Evolutionary conservation across 2,329 filamentous ascomycete genomes (phyloP), one percentile per base, ranked within the genome.

Genomic region (Penicillium polonicum): DNA sequence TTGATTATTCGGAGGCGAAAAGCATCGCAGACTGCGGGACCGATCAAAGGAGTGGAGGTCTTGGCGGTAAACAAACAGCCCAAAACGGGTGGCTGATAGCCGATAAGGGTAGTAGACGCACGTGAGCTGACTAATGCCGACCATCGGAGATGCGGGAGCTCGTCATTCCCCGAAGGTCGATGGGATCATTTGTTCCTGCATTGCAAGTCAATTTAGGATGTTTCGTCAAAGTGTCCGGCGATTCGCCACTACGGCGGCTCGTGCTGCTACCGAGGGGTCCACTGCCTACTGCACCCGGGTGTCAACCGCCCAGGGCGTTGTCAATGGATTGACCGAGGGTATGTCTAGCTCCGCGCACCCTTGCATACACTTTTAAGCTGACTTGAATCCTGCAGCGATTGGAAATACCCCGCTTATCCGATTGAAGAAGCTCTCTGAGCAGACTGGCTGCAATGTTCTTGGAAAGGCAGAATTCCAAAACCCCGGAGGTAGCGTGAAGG

Each of bases 401-500:
- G 94, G 94, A 63, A 97, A 97, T 77, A 99, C 94, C 0, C 93
- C 94, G 1, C 85, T 99, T 53, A 96, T 99, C 75, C 88, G 90
- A 48, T 82, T 99, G 50, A 93, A 96, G 77, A 85, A 82, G 60
- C 87, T 97, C 66, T 97, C 93, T 41, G 86, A 91, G 59, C 84
- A 95, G 72, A 97, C 94, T 0, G 92, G 92, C 64, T 97, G 94
- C 83, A 90, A 96, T 68, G 82, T 99, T 58, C 87, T 97, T 41
- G 94, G 93, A 70, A 99, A 99, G 77, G 92, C 94, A 68, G 94
- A 99, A 76, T 99, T 99, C 80, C 94, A 96, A 82, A 99, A 99
- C 81, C 94, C 94, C 1, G 94, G 94, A 66, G 94, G 94, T 59
- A 92, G 88, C 54, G 88, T 99, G 74, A 99, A 99, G 80, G 94